phyloP scores from a whole-genome alignment of 805 yeast species.

The Saturnispora quitensis region DNA sequence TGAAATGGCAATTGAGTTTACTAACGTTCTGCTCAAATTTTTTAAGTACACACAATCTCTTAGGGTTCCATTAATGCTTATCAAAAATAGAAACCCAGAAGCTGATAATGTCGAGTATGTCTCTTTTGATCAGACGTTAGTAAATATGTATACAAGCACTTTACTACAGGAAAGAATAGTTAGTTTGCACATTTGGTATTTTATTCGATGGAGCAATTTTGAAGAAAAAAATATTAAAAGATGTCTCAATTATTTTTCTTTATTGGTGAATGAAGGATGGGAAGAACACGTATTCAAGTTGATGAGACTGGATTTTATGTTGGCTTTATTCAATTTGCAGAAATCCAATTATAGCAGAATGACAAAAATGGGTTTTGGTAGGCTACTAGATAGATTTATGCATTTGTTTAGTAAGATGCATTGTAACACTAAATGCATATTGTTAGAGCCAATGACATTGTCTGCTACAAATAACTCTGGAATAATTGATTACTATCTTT shows the following conservation, averaged over 20 bases:
- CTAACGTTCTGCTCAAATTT: conserved; percentile 55
- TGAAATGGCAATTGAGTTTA: conserved; percentile 51
- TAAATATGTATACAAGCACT: conserved; percentile 27
- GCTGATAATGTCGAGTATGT: conserved; percentile 13
- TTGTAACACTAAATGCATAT: conserved; percentile 44
- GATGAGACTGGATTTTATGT: conserved; percentile 68
- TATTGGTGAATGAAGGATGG: conserved; percentile 42
- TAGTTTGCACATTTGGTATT: conserved; percentile 52
- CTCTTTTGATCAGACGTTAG: not conserved
- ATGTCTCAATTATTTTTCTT: conserved; percentile 61
- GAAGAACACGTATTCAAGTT: conserved; percentile 46
- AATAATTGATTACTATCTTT: conserved; percentile 43
- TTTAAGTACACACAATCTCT: conserved; percentile 56
- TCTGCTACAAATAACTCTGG: conserved; percentile 41
- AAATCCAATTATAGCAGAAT: conserved; percentile 39
- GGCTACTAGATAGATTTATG: conserved; percentile 59
- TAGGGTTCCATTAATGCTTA: conserved; percentile 29
- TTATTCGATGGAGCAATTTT: conserved; percentile 55
- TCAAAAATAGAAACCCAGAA: conserved; percentile 14
- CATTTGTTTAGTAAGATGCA: conserved; percentile 42
- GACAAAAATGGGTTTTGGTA: conserved; percentile 51
- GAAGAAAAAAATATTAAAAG: conserved; percentile 49
- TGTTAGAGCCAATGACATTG: conserved; percentile 52
- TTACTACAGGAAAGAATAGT: conserved; percentile 54
- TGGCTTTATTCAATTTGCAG: conserved; percentile 41